These are phyloP conservation scores for Silene uniflora DNA, from an alignment of 148 eudicot genomes.

Conservation along the genomic window DNA sequence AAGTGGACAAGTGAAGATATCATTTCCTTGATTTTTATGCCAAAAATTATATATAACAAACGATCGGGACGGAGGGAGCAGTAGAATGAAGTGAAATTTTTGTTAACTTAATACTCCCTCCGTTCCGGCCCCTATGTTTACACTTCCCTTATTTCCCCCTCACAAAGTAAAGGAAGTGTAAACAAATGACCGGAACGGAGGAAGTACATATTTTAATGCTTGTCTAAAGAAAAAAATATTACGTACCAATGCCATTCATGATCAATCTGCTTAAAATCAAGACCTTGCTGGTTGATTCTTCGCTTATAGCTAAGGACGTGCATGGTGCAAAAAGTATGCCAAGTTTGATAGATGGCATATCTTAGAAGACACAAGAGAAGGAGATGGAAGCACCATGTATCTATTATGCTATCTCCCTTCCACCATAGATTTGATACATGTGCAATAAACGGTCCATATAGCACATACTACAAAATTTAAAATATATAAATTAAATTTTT, in stretches of 20 bases:
- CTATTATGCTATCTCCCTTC: slow-evolving; percentile 35
- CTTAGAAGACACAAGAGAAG: slow-evolving; percentile 50
- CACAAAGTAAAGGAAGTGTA: no score
- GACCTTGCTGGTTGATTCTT: slow-evolving; percentile 45
- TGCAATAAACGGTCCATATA: slow-evolving; percentile 63
- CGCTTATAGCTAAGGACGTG: slow-evolving; percentile 55
- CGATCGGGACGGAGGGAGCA: no score
- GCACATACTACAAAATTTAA: slow-evolving; percentile 46
- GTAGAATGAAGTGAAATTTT: no score
- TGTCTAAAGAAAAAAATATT: not conserved
- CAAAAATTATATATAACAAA: no score
- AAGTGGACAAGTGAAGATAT: no score
- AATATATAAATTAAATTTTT: not conserved
- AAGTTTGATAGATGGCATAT: slow-evolving; percentile 39
- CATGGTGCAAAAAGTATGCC: slow-evolving; percentile 57
- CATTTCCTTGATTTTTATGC: no score
- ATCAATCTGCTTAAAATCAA: slow-evolving; percentile 78
- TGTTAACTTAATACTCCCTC: no score
- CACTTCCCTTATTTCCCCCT: no score
- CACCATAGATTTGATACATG: slow-evolving; percentile 43
- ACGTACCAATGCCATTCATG: slow-evolving; percentile 82
- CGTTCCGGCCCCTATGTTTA: no score
- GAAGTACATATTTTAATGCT: no score
- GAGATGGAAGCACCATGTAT: slow-evolving; percentile 60
- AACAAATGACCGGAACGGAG: no score